These are phyloP conservation scores for Boletus huronensis DNA, from an alignment of 768 basidiomycete species.

Conservation along the genomic window DNA sequence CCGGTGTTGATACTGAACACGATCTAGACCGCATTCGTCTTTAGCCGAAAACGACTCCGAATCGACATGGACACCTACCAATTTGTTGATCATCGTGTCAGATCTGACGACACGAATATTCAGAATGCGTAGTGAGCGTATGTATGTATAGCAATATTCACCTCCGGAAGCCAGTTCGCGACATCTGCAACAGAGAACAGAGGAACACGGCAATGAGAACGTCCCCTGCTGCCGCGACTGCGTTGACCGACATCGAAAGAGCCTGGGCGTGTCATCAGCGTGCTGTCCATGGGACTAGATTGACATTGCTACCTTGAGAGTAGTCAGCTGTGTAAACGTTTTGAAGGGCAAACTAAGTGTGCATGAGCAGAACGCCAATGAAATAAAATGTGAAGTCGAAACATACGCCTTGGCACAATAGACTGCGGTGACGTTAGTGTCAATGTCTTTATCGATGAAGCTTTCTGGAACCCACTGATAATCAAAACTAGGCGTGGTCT, in stretches of 20 bases:
- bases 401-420: constrained; percentile 38
- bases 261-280: constrained; percentile 14
- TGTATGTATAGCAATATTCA: not conserved
- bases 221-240: constrained; percentile 49
- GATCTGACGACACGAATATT: constrained; percentile 25
- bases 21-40: constrained; percentile 31
- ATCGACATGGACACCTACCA: constrained; percentile 24
- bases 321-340: constrained; percentile 46
- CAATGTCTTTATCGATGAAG: not conserved
- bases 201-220: constrained; percentile 50
- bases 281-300: not conserved
- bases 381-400: not conserved
- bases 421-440: constrained; percentile 25
- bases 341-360: constrained; percentile 35
- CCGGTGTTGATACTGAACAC: constrained; percentile 50
- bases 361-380: not conserved
- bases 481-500: constrained; percentile 30
- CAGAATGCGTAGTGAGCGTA: not conserved
- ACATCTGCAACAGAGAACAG: constrained; percentile 43
- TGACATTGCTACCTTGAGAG: constrained; percentile 40
- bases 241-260: constrained; percentile 55
- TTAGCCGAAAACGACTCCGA: not conserved
- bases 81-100: constrained; percentile 53
- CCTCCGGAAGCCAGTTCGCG: constrained; percentile 54
- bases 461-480: constrained; percentile 29